Evolutionary conservation across 441 rosid genomes (phyloP).

Genomic region (Erodium chrysanthum): DNA sequence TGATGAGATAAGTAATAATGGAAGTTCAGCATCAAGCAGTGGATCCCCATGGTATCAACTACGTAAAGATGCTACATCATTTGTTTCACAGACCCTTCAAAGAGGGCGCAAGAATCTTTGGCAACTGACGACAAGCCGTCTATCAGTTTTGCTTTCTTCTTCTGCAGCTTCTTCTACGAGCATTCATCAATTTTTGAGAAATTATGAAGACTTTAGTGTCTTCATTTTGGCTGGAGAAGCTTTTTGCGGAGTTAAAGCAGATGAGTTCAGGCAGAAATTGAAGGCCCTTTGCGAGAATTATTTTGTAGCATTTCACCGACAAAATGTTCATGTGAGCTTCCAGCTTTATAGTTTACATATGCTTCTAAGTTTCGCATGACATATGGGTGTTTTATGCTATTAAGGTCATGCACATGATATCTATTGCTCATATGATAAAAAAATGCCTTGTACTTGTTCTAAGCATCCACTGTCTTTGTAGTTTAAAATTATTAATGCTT

Average conservation of each 20-base stretch:
- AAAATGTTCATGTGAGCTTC: constrained; percentile 68
- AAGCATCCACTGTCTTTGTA: not conserved
- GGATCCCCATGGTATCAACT: constrained; percentile 90
- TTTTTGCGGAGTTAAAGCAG: constrained; percentile 83
- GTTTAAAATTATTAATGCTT: not conserved
- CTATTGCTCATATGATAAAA: not conserved
- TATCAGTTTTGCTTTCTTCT: constrained; percentile 87
- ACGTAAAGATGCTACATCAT: constrained; percentile 77
- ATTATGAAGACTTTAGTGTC: constrained; percentile 73
- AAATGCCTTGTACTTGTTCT: not conserved
- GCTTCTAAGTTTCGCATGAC: not conserved
- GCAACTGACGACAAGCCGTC: constrained; percentile 92
- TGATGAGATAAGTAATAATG: constrained; percentile 41
- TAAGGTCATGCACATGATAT: not conserved
- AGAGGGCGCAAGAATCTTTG: constrained; percentile 92
- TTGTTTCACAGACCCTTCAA: constrained; percentile 81
- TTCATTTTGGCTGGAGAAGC: constrained; percentile 96
- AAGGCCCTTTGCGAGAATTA: constrained; percentile 81
- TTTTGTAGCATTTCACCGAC: constrained; percentile 76
- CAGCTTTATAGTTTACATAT: not conserved
- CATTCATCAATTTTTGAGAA: constrained; percentile 87
- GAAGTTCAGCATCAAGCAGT: constrained; percentile 48
- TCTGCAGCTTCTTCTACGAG: constrained; percentile 73
- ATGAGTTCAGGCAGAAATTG: constrained; percentile 88
- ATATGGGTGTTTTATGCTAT: not conserved